These are phyloP conservation scores for Aspergillus brunneoviolaceus DNA, from an alignment of 2,329 filamentous ascomycete genomes.

Conservation along the genomic window DNA sequence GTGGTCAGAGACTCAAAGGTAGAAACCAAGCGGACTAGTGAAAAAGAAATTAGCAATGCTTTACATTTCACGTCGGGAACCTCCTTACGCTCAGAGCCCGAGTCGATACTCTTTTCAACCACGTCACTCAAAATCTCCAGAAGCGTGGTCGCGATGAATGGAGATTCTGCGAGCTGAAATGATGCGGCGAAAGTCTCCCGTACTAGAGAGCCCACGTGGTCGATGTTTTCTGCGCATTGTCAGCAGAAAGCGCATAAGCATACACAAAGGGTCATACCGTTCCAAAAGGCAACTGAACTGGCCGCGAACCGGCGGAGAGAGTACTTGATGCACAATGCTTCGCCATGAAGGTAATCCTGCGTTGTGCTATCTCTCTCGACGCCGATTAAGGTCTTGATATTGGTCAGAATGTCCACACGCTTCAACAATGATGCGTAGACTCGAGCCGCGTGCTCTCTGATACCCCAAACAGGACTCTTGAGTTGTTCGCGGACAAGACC, in stretches of 20 bases:
- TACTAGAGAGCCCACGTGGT: constrained; percentile 26
- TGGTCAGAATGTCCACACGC: constrained; percentile 32
- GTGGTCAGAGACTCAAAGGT: constrained; percentile 26
- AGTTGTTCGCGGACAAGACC: constrained; percentile 38
- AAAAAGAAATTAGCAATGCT: constrained; percentile 8
- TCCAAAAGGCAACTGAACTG: constrained; percentile 35
- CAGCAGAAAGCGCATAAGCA: constrained; percentile 1
- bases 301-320: constrained; percentile 37
- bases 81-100: constrained; percentile 31
- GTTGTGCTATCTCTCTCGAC: constrained; percentile 16
- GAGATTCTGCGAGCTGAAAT: constrained; percentile 33
- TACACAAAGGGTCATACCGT: constrained; percentile 24
- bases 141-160: constrained; percentile 35
- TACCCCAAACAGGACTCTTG: constrained; percentile 46
- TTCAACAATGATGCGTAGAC: constrained; percentile 42
- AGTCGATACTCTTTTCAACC: constrained; percentile 34
- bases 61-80: background rate
- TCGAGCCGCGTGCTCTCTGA: constrained; percentile 48
- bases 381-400: constrained; percentile 27
- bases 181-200: constrained; percentile 25
- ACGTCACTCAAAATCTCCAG: constrained; percentile 40
- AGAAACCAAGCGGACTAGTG: constrained; percentile 18
- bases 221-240: constrained; percentile 29
- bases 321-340: constrained; percentile 40
- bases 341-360: constrained; percentile 45